Conservation (phyloP, 2,329 filamentous ascomycete genomes). For the Knufia fluminis region DNA sequence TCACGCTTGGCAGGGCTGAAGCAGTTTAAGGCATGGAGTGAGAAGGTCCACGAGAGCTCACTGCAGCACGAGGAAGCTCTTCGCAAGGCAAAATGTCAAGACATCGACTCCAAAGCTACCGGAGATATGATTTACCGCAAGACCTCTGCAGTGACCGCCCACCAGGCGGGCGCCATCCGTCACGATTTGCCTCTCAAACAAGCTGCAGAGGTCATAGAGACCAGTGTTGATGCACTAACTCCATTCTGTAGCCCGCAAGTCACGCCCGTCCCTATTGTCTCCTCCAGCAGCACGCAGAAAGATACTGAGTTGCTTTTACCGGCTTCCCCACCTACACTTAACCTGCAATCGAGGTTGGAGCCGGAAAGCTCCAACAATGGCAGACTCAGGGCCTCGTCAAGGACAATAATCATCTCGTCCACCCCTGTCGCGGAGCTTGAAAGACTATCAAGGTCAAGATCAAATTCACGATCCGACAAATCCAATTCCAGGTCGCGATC, state of each 20-base stretch:
- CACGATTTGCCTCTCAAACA: background rate
- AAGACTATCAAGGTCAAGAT: background rate
- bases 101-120: background rate
- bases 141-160: background rate
- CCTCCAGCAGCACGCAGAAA: background rate
- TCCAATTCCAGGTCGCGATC: background rate
- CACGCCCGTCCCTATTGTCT: background rate
- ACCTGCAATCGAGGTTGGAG: background rate
- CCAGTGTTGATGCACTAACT: background rate
- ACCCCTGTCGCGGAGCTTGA: background rate
- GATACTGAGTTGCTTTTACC: no score
- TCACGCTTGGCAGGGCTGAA: background rate
- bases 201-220: background rate
- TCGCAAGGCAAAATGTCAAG: background rate
- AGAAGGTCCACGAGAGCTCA: background rate
- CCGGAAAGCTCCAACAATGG: background rate
- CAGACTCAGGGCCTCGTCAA: background rate
- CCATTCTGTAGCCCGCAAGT: slow-evolving; percentile 4
- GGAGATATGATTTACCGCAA: background rate
- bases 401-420: background rate
- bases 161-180: background rate
- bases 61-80: background rate
- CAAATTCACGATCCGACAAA: background rate
- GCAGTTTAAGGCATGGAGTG: slow-evolving; percentile 1
- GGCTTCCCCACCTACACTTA: background rate